Evolutionary conservation across 768 basidiomycete genomes (phyloP), one percentile per base, ranked within the genome.

Genomic region (Mycena olivaceomarginata): DNA sequence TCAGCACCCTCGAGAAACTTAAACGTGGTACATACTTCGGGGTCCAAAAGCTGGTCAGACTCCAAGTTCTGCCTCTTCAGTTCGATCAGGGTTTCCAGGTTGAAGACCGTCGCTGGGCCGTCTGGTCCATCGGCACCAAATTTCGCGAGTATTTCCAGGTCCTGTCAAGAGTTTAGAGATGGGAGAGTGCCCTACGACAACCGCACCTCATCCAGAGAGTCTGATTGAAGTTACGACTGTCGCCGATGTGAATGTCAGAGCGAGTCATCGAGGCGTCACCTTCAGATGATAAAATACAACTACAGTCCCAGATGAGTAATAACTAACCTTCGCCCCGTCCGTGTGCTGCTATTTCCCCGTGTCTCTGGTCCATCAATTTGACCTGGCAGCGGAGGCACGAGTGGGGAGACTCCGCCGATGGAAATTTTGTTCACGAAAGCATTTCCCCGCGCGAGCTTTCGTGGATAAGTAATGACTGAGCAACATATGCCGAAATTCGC

Each of bases 241-340:
- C 3, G 31, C 31, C 31, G 31, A 31, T 31, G 3, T 31, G 31
- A 31, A 31, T 31, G 31, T 31, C 31, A 4, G 31, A 31, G 31
- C 31, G 31, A 31, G 72, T 57, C 53, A 74, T 43, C 39, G 72
- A 74, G 13, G 64, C 63, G 22, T 74, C 72, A n/a, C 72, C 72
- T 68, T 68, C 51, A 68, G 16, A 56, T 40, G 45, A 66, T 31
- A 51, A 68, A 2, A 37, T 11, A 8, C 18, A 56, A 18, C n/a
- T 46, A 15, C 3, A 66, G 15, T 22, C n/a, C 62, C 7, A 41
- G n/a, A 31, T 31, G 31, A 31, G 31, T 31, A 31, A 31, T 31
- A 31, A 3, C 31, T 31, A 31, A 31, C 31, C 25, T 31, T 66
- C 25, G 15, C 48, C n/a, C 37, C 67, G 48, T 11, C 67, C 67